Base-by-base conservation (phyloP, 208 protist species). In the Acanthamoeba healyi region DNA sequence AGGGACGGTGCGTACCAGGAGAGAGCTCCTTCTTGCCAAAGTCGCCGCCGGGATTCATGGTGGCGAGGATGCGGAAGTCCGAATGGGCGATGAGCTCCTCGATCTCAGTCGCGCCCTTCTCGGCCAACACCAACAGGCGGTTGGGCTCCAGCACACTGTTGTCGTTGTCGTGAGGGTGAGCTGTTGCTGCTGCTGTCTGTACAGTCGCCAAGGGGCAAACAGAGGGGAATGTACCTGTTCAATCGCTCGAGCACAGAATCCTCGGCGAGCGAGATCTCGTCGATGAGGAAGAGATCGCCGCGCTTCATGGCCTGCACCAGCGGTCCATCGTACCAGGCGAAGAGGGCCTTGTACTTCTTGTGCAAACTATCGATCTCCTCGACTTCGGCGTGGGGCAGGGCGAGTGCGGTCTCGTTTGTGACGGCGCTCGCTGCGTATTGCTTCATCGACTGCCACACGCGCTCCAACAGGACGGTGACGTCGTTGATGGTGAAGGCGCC, bases 1-100 rank as follows among this genome's bases (percentile, higher is more conserved):
- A 1, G 6, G 9, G 9, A 9, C 19, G 4, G 44, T 49, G 4
- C 65, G 96, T 94, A 6, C 99, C 99, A 24, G 99, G 99, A 15
- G 99, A 99, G 14, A 99, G 96, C 96, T 99, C 99, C 96, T 99
- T 99, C 96, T 99, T 99, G 67, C 99, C 99, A 98, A 99, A 99
- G 96, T 99, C 99, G 36, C 99, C 99, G 67, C 99, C 99, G 14
- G 99, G 99, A 96, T 99, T 99, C 99, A 99, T 99, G 14, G 99
- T 99, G 29, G 99, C 99, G 92, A 99, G 91, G 22, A 99, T 97
- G 70, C 98, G 95, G 95, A 99, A 99, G 19, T 95, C 84, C 34
- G 98, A 95, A 74, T 98, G 93, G 0, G 97, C 98, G 38, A 87
- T 44, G 22, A 99, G 89, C 32, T 97, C 95, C 92, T 98, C 97